Conservation (phyloP, 371 early-diverging fungal species). For the Chytridiales sp. region DNA sequence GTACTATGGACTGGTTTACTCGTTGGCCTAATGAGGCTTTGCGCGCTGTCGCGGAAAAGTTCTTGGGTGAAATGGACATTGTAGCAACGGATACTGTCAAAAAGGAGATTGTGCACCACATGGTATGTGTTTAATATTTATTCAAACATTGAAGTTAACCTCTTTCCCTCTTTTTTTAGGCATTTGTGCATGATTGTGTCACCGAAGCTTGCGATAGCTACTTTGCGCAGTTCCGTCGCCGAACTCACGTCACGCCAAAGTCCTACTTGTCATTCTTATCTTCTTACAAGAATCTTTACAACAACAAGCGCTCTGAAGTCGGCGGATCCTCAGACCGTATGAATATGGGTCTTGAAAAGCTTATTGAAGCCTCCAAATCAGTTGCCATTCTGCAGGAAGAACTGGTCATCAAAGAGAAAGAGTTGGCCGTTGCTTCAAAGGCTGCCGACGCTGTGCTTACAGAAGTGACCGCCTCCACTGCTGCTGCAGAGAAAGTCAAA, state of each 20-base stretch:
- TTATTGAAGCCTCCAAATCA: conserved; percentile 58
- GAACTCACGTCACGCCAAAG: conserved; percentile 65
- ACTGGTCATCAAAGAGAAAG: conserved; percentile 63
- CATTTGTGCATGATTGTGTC: conserved; percentile 59
- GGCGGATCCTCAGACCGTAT: conserved; percentile 56
- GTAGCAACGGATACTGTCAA: conserved; percentile 49
- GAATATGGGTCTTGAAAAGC: conserved; percentile 62
- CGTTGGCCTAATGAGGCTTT: conserved; percentile 62
- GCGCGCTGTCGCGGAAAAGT: conserved; percentile 60
- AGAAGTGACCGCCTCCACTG: conserved; percentile 57
- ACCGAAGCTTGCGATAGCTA: conserved; percentile 57
- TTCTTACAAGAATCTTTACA: conserved; percentile 55
- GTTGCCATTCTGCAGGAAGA: conserved; percentile 60
- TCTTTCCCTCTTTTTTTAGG: no score
- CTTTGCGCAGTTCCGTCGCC: conserved; percentile 58
- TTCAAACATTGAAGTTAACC: no score
- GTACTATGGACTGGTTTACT: conserved; percentile 68
- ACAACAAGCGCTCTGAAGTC: conserved; percentile 51
- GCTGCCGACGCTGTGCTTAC: conserved; percentile 57
- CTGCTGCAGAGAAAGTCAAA: conserved; percentile 62
- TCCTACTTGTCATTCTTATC: conserved; percentile 59
- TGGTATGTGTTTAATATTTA: no score
- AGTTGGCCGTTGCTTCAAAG: conserved; percentile 58
- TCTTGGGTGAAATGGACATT: conserved; percentile 55
- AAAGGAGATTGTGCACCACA: conserved; percentile 55